phyloP scores from a whole-genome alignment of 2,329 filamentous ascomycete genomes.

The Ophiostoma montium region DNA sequence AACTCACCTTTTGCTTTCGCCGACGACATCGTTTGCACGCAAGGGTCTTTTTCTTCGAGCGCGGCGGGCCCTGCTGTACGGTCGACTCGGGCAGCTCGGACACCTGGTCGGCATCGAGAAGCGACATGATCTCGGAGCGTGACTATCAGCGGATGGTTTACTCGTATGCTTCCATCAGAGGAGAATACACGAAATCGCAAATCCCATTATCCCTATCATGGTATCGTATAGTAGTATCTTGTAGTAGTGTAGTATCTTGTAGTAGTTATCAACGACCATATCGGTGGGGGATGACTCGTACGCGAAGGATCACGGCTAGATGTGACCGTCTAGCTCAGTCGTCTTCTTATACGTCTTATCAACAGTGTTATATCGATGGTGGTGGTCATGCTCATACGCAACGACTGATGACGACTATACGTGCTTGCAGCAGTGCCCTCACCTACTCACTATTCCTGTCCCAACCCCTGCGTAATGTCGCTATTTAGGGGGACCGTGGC shows the following conservation, averaged over 20 bases:
- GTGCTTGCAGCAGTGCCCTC: neutral
- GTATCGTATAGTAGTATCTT: too few species aligned
- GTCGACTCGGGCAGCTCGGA: neutral
- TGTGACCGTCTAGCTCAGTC: too few species aligned
- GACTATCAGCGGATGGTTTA: neutral
- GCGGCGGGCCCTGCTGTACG: neutral
- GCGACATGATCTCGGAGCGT: neutral
- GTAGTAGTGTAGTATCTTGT: too few species aligned
- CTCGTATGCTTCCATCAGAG: too few species aligned
- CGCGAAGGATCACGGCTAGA: too few species aligned
- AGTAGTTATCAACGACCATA: too few species aligned
- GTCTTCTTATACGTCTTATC: too few species aligned
- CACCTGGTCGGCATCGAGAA: neutral
- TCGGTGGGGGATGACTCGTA: too few species aligned
- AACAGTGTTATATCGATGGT: too few species aligned
- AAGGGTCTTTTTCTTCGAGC: constrained; percentile 4
- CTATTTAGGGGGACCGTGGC: neutral
- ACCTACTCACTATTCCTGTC: neutral
- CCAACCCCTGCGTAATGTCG: neutral
- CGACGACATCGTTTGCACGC: constrained; percentile 14
- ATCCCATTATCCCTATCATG: too few species aligned
- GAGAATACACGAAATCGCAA: too few species aligned
- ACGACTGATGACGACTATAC: neutral
- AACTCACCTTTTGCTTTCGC: constrained; percentile 14
- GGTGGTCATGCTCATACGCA: too few species aligned